Percentiles rank a stretch among this genome's conserved stretches.
These are phyloP conservation scores for Verbena officinalis DNA, from an alignment of 257 asterid genomes.

Conservation along the genomic window DNA sequence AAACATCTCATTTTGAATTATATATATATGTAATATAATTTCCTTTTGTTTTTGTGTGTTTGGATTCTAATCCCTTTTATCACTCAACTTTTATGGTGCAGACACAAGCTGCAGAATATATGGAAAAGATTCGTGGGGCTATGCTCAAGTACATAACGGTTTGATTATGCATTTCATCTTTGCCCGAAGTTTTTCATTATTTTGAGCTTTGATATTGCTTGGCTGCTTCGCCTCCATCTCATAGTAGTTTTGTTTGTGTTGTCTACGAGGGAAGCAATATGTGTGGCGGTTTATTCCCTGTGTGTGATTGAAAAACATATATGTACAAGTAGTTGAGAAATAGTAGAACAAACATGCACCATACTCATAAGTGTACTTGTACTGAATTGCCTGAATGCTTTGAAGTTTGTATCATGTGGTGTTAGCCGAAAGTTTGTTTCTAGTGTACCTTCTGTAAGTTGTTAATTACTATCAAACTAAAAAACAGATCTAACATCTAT, in stretches of 20 bases:
- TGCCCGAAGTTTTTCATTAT: conserved; percentile 1
- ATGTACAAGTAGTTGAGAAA: no score
- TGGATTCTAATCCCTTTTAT: conserved; percentile 1
- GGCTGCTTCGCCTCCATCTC: no score
- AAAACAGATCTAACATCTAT: no score
- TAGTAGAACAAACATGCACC: background rate
- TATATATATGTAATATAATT: no score
- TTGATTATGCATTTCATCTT: conserved; percentile 31
- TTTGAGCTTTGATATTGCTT: no score
- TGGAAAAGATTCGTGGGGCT: conserved; percentile 79
- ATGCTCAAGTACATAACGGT: conserved; percentile 84
- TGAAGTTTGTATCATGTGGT: background rate
- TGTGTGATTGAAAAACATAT: no score
- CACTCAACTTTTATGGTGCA: conserved; percentile 36
- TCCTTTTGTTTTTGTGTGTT: background rate
- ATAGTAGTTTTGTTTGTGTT: no score
- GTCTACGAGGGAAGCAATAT: no score
- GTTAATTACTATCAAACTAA: background rate
- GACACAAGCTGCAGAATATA: conserved; percentile 79
- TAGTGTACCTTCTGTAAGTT: background rate
- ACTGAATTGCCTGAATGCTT: background rate
- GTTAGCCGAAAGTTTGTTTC: background rate
- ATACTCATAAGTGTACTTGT: background rate
- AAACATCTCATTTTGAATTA: no score
- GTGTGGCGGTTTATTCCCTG: no score